Percentiles rank a stretch among this genome's conserved stretches.
Evolutionary conservation across 805 yeast genomes (phyloP).

Genomic region (Starmerella scarabaei): DNA sequence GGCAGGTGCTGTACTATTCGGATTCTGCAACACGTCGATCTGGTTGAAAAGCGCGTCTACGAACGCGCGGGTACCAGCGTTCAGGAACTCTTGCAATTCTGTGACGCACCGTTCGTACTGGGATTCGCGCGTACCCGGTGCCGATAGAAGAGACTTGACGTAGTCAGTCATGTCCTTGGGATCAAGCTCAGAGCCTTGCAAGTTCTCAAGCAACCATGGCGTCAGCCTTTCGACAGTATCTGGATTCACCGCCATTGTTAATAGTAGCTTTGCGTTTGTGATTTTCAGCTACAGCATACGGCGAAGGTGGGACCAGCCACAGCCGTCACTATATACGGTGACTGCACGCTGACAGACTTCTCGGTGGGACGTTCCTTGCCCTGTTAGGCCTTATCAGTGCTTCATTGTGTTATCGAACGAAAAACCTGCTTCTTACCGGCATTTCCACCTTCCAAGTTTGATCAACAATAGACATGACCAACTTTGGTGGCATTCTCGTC

Average conservation of each 20-base stretch:
- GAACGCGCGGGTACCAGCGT: slow-evolving; percentile 25
- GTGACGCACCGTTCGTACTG: slow-evolving; percentile 25
- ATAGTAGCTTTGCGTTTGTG: background rate
- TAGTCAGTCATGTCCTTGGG: slow-evolving; percentile 33
- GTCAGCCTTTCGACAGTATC: slow-evolving; percentile 10
- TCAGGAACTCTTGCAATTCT: slow-evolving; percentile 33
- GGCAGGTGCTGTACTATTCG: background rate
- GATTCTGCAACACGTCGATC: slow-evolving; percentile 17
- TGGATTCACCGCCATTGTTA: slow-evolving; percentile 6
- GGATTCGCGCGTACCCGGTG: slow-evolving; percentile 29
- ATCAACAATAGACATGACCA: background rate
- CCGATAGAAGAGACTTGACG: slow-evolving; percentile 32
- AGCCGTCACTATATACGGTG: no score
- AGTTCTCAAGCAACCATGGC: slow-evolving; percentile 16
- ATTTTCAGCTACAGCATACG: no score
- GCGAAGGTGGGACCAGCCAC: no score
- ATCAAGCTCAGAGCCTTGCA: slow-evolving; percentile 11
- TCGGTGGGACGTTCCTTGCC: no score
- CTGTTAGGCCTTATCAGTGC: no score
- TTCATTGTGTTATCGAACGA: no score
- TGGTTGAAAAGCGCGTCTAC: slow-evolving; percentile 28
- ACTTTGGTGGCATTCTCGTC: background rate
- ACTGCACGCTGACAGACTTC: no score
- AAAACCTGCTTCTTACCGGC: no score
- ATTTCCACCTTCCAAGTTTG: no score